Percentiles rank a stretch among this genome's conserved stretches.
Conservation (phyloP, 176 grass and related monocot genomes). For the Puya raimondii region DNA sequence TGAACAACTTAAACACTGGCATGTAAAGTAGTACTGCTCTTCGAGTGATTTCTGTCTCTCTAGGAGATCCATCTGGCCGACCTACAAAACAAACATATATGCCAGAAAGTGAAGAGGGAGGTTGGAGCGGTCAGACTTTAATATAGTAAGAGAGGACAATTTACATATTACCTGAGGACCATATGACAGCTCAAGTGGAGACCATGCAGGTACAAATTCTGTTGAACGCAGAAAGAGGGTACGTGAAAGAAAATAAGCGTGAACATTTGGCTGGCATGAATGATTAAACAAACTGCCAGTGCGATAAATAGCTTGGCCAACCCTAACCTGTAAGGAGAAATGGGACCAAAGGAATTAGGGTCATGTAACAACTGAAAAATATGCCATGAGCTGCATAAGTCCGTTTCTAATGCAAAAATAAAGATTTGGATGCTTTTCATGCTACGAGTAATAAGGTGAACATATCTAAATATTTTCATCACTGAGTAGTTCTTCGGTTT, state of each 20-base stretch:
- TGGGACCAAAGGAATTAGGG: neutral
- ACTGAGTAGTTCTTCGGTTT: no score
- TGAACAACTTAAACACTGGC: conserved; percentile 74
- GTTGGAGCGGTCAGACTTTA: neutral
- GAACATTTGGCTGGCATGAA: conserved; percentile 66
- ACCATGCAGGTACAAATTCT: conserved; percentile 59
- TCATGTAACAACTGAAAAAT: no score
- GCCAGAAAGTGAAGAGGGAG: neutral
- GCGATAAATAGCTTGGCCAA: conserved; percentile 85
- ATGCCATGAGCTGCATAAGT: no score
- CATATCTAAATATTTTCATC: no score
- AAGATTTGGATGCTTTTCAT: no score
- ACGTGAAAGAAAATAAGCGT: conserved; percentile 81
- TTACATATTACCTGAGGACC: conserved; percentile 62
- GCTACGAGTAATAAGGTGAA: no score
- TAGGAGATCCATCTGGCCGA: conserved; percentile 54
- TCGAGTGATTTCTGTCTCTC: conserved; percentile 66
- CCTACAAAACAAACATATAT: conserved; percentile 37
- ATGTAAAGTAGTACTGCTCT: conserved; percentile 74
- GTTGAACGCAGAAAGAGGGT: conserved; percentile 61
- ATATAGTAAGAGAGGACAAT: neutral
- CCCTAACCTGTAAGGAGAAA: conserved; percentile 37
- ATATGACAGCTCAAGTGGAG: conserved; percentile 80
- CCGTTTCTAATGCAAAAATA: no score
- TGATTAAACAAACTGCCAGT: conserved; percentile 89